These are phyloP conservation scores for Yarrowia sp. DNA, from an alignment of 805 yeast species.

Conservation along the genomic window DNA sequence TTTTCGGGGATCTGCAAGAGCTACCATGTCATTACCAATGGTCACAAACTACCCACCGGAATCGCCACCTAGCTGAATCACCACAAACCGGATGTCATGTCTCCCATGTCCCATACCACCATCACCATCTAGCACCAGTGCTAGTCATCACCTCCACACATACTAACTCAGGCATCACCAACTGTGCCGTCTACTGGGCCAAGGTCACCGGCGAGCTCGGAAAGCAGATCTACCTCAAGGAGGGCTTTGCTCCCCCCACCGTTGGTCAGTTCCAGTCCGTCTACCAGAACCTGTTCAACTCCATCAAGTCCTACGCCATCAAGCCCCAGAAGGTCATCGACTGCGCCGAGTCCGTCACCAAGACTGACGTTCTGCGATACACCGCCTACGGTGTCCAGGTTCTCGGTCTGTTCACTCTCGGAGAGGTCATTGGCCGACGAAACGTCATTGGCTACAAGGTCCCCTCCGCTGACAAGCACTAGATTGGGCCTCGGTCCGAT, in stretches of 20 bases:
- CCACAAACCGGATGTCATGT: too few species aligned
- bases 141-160: too few species aligned
- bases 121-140: too few species aligned
- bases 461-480: constrained; percentile 25
- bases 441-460: constrained; percentile 73
- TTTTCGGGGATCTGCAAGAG: too few species aligned
- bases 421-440: constrained; percentile 97
- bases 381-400: constrained; percentile 79
- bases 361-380: constrained; percentile 59
- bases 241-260: constrained; percentile 90
- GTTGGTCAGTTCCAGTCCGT: constrained; percentile 71
- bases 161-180: constrained; percentile 39
- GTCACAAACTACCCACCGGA: too few species aligned
- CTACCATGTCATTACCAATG: too few species aligned
- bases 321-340: constrained; percentile 61
- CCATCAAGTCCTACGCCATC: constrained; percentile 41
- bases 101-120: background rate
- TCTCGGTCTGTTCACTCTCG: constrained; percentile 86
- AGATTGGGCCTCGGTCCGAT: background rate
- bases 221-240: constrained; percentile 82
- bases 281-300: constrained; percentile 50
- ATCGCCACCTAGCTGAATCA: too few species aligned
- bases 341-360: constrained; percentile 49
- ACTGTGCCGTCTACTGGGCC: constrained; percentile 73
- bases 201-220: constrained; percentile 63